A percentile compares a stretch with the other conserved stretches of the same genome.
These are phyloP conservation scores for Skeletonema grethae DNA, from an alignment of 108 stramenopile species.

Conservation along the genomic window DNA sequence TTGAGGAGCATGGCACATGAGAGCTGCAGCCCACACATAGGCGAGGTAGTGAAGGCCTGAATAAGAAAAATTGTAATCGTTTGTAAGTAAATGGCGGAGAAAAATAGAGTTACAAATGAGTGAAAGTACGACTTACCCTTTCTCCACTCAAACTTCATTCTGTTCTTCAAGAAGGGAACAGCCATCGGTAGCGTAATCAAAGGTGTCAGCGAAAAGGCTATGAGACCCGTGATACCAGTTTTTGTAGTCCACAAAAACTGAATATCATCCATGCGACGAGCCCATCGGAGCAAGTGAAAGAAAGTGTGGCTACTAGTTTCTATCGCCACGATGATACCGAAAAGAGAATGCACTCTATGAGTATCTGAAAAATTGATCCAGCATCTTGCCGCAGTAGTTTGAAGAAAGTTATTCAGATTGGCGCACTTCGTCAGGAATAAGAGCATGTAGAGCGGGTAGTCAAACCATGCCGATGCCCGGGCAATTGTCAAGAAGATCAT, in stretches of 20 bases:
- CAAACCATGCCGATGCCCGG: conserved; percentile 20
- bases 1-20: conserved; percentile 31
- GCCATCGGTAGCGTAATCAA: conserved; percentile 34
- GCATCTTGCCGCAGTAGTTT: conserved; percentile 10
- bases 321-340: conserved; percentile 23
- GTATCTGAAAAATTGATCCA: conserved; percentile 27
- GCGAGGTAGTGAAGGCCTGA: conserved; percentile 23
- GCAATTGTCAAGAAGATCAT: conserved; percentile 38
- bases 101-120: neutral
- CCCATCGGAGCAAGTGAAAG: conserved; percentile 31
- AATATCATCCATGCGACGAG: conserved; percentile 15
- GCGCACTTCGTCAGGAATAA: conserved; percentile 29
- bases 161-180: conserved; percentile 18
- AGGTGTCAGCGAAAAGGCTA: conserved; percentile 13
- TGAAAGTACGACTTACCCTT: conserved; percentile 12
- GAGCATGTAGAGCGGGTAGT: conserved; percentile 36
- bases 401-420: conserved; percentile 29
- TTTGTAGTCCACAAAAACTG: conserved; percentile 17
- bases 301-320: conserved; percentile 22
- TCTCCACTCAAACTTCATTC: conserved; percentile 19
- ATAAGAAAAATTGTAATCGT: neutral
- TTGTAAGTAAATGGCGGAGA: neutral
- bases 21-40: conserved; percentile 16
- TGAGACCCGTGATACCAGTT: conserved; percentile 38
- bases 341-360: conserved; percentile 22